These are phyloP conservation scores for Rubia peregrina DNA, from an alignment of 305 asterid species.

Conservation along the genomic window DNA sequence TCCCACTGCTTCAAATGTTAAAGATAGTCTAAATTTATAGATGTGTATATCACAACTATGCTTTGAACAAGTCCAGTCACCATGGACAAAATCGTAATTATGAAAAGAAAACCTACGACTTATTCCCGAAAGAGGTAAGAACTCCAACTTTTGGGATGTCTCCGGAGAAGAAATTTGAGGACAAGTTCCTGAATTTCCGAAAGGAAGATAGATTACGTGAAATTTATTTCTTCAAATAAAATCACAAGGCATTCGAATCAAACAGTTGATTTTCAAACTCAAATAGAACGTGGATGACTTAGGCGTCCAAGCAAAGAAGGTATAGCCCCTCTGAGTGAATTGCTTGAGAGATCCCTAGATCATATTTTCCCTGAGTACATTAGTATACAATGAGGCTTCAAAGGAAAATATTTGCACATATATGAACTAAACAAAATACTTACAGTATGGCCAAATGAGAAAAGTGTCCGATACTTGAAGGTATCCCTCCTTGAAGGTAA, in stretches of 20 bases:
- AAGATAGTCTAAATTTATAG: neutral
- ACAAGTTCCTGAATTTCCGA: constrained; percentile 58
- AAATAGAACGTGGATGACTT: constrained; percentile 55
- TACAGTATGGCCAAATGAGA: constrained; percentile 69
- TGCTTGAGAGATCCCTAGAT: constrained; percentile 85
- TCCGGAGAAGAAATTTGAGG: constrained; percentile 86
- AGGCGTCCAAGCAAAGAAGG: constrained; percentile 84
- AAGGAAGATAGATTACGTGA: neutral
- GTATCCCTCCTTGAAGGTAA: constrained; percentile 89
- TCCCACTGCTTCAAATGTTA: neutral
- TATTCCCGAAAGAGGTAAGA: constrained; percentile 66
- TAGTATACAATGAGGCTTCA: constrained; percentile 5
- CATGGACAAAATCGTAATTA: neutral
- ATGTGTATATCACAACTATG: too few relatives aligned
- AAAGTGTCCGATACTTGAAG: constrained; percentile 73
- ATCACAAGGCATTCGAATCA: neutral
- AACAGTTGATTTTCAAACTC: constrained; percentile 24
- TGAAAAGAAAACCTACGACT: constrained; percentile 54
- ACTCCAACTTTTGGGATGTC: constrained; percentile 91
- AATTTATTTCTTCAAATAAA: neutral
- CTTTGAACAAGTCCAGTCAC: neutral
- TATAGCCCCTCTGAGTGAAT: constrained; percentile 76
- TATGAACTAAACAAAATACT: constrained; percentile 10
- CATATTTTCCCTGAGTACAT: constrained; percentile 11
- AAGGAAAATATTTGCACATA: neutral